Evolutionary conservation across 2,329 filamentous ascomycete species (phyloP), one percentile per base, ranked within the genome.

Genomic region (Phialophora verrucosa): DNA sequence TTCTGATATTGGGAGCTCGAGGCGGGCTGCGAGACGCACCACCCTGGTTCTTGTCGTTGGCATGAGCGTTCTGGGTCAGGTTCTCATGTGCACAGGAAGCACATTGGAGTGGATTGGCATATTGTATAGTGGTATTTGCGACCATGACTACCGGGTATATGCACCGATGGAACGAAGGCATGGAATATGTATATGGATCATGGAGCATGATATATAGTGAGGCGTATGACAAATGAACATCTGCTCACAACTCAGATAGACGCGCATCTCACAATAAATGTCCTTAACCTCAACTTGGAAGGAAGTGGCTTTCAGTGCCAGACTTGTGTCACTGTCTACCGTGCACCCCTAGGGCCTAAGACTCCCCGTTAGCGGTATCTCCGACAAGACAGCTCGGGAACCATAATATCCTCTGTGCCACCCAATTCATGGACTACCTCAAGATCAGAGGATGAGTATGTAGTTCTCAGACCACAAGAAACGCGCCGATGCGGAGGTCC

Each of bases 141-240:
- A 51, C 20, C 25, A 29, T 51, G 49, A 29, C 20, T 27, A 23
- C 12, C 5, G 49, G 20, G 23, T 27, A 27, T 51, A 25, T 51
- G 20, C 20, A 29, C 49, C 14, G 25, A 51, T 51, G 20, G 25
- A 51, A 51, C 20, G 49, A 51, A 17, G 49, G 11, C 25, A 51
- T 27, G 49, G 49, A 27, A 51, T 51, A 51, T 51, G 49, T 51
- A 29, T 27, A 51, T 51, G 49, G 25, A 12, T 51, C 4, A 25
- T 14, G 49, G 49, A 51, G 23, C 49, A 51, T 29, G 20, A 23
- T 4, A 27, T 51, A 51, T 51, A 25, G 20, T 3, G 49, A 51
- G 49, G 44, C 20, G 49, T 17, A 51, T 27, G n/a, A 23, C 20
- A 27, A 14, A 23, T 51, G 20, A 29, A 7, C 3, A 27, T 27